Percentiles rank a stretch among this genome's conserved stretches.
phyloP scores from a whole-genome alignment of 805 yeast species.

The Zygosaccharomyces bailii region DNA sequence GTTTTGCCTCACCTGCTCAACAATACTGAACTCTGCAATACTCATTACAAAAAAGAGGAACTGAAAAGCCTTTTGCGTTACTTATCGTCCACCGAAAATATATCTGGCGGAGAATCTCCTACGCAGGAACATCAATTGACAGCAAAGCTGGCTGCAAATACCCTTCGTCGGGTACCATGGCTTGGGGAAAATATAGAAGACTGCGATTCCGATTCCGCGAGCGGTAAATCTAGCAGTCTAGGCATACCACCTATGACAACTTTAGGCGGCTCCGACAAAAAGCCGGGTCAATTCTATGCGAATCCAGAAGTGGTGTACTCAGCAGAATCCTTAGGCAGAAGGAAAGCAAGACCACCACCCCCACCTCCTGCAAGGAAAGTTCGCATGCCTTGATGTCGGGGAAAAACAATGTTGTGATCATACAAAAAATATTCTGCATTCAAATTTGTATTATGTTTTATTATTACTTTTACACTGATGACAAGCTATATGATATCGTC shows the following conservation, averaged over 20 bases:
- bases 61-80: conserved; percentile 49
- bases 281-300: conserved; percentile 11
- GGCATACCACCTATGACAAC: conserved; percentile 19
- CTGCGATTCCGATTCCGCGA: conserved; percentile 11
- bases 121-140: conserved; percentile 38
- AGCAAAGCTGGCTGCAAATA: conserved; percentile 41
- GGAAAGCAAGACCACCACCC: conserved; percentile 37
- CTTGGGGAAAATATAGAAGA: conserved; percentile 14
- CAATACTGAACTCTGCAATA: conserved; percentile 56
- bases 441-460: neutral
- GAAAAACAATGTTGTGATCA: neutral
- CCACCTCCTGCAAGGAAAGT: conserved; percentile 39
- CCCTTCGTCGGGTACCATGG: conserved; percentile 38
- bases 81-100: conserved; percentile 35
- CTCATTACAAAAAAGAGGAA: conserved; percentile 57
- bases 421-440: conserved; percentile 1
- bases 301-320: conserved; percentile 27
- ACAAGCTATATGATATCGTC: conserved; percentile 24
- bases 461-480: conserved; percentile 1
- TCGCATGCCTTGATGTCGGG: conserved; percentile 5
- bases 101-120: conserved; percentile 23
- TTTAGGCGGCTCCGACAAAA: conserved; percentile 3
- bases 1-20: conserved; percentile 69
- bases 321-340: conserved; percentile 36
- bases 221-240: conserved; percentile 24